Conservation (phyloP, 2,329 filamentous ascomycete species). For the Myriosclerotinia duriaeana region DNA sequence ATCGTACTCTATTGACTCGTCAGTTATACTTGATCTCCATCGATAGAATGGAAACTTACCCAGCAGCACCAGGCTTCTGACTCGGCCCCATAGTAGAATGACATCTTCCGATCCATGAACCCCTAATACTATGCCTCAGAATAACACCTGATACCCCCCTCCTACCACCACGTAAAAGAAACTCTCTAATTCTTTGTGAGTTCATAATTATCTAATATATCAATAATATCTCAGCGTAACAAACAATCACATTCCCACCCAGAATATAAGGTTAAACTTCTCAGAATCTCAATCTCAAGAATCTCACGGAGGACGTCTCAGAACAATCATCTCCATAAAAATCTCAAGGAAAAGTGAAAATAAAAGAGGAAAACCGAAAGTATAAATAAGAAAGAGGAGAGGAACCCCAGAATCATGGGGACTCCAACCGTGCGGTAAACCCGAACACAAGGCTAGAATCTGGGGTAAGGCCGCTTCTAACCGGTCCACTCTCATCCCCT, state of each 20-base stretch:
- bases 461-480: slow-evolving; percentile 20
- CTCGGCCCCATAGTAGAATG: slow-evolving; percentile 33
- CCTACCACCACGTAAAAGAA: slow-evolving; percentile 11
- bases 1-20: slow-evolving; percentile 51
- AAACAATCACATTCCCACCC: neutral
- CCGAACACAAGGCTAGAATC: slow-evolving; percentile 19
- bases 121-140: neutral
- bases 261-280: neutral
- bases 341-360: neutral
- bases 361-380: neutral
- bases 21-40: neutral
- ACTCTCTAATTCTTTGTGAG: slow-evolving; percentile 17
- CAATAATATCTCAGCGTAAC: neutral
- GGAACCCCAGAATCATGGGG: neutral
- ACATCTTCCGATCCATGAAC: slow-evolving; percentile 28
- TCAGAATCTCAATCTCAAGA: neutral
- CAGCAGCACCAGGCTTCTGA: slow-evolving; percentile 36
- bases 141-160: neutral
- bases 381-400: neutral
- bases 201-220: slow-evolving; percentile 20
- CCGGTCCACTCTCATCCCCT: slow-evolving; percentile 2
- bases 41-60: slow-evolving; percentile 26
- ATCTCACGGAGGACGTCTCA: neutral
- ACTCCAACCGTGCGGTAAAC: slow-evolving; percentile 4
- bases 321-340: neutral